A percentile compares a stretch with the other conserved stretches of the same genome.
phyloP scores from a whole-genome alignment of 768 basidiomycete genomes.

The Phlebiopsis gigantea region DNA sequence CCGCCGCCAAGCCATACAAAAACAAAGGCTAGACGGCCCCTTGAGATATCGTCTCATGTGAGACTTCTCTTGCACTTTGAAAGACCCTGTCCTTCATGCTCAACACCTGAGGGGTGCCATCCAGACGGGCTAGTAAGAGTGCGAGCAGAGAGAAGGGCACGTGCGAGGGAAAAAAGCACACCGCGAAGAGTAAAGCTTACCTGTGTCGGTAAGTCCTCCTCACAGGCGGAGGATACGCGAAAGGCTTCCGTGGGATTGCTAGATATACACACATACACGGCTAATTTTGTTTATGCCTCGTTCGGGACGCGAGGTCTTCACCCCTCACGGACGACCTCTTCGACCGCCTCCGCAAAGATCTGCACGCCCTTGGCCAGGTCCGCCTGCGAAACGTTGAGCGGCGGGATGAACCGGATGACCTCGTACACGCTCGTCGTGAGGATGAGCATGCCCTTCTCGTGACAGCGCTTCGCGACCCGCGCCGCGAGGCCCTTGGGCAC shows the following conservation, averaged over 20 bases:
- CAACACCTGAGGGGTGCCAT: not conserved
- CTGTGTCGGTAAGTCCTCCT: not conserved
- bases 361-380: constrained; percentile 66
- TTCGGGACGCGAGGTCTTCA: constrained; percentile 1
- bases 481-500: constrained; percentile 55
- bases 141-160: not conserved
- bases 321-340: constrained; percentile 54
- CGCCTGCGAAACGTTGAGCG: constrained; percentile 71
- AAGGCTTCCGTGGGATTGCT: not conserved
- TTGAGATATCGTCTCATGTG: constrained; percentile 5
- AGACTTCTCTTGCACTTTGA: constrained; percentile 2
- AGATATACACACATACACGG: not conserved
- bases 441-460: constrained; percentile 82
- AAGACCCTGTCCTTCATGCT: constrained; percentile 9
- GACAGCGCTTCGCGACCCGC: constrained; percentile 71
- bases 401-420: constrained; percentile 88
- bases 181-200: too few relatives aligned
- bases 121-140: constrained; percentile 11
- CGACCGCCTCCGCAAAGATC: constrained; percentile 66
- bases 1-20: constrained; percentile 6
- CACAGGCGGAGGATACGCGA: not conserved
- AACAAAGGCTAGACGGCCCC: constrained; percentile 4
- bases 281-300: not conserved
- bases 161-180: too few relatives aligned
- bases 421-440: constrained; percentile 89